Evolutionary conservation across 495 filamentous ascomycete genomes (phyloP), one percentile per base, ranked within the genome.

Genomic region (Hyaloscypha variabilis): DNA sequence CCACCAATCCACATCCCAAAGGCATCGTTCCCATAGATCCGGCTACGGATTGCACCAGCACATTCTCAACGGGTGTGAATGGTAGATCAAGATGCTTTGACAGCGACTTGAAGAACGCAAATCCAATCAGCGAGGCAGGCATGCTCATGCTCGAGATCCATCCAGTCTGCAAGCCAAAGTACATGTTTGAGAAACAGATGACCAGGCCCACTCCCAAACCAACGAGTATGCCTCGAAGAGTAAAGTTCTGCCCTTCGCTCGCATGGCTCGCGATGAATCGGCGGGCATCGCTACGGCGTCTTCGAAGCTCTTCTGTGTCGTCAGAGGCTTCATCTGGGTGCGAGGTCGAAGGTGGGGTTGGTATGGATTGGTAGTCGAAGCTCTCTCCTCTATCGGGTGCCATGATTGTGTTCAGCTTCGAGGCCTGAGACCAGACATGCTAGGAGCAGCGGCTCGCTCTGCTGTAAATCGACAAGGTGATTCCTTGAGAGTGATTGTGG

Each of bases 1-100:
- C 95, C 10, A 99, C 94, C 73, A 98, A 97, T 1, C 95, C 95
- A 70, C 95, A 97, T 0, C 93, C 94, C 25, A 99, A 76, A 6
- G 96, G 96, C 95, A 98, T 98, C 5, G 94, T 97, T 0, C 95
- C 96, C 74, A 97, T 94, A 25, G 91, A 89, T 11, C 94, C 94
- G 0, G 96, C 95, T 49, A 99, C 94, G 5, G 93, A 97, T 79
- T 98, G 96, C 6, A 99, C 93, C 30, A 99, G 83, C 8, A 99
- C 96, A 75, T 99, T 99, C 77, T 99, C 96, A 29, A 97, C 91
- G 0, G 94, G 93, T 6, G 90, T 91, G 71, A 98, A 98, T 2
- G 94, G 93, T 60, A 88, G 87, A 31, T 81, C 80, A 5, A 96
- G 75, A 55, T 90, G 82, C 60, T 87, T 85, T 2, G 87, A 82